phyloP scores from a whole-genome alignment of 345 rosid genomes.

The Eucalyptus cloeziana region DNA sequence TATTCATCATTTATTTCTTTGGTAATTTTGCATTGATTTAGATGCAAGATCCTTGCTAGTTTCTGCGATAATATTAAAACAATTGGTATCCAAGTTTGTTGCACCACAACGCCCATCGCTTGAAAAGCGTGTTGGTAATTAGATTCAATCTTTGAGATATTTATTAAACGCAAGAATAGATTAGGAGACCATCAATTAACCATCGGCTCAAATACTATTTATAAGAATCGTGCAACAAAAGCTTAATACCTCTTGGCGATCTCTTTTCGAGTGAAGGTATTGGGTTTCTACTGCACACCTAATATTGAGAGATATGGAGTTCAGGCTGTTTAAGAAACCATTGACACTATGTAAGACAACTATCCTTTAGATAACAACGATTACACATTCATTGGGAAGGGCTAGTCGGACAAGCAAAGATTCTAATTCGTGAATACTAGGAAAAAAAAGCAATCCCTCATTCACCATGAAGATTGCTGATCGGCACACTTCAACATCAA shows the following conservation, averaged over 20 bases:
- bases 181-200: not conserved
- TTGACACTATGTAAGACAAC: not conserved
- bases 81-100: not conserved
- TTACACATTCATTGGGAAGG: not conserved
- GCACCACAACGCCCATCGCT: not conserved
- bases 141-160: not conserved
- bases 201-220: not conserved
- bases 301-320: not conserved
- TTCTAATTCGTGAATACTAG: not conserved
- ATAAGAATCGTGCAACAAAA: not conserved
- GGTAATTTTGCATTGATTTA: not conserved
- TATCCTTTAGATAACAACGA: not conserved
- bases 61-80: not conserved
- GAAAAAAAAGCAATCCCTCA: not conserved
- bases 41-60: not conserved
- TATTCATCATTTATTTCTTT: not conserved
- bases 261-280: not conserved
- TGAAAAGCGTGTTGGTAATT: not conserved
- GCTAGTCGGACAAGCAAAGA: not conserved
- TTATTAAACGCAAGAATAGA: not conserved
- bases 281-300: accelerated
- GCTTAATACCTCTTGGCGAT: too few species aligned
- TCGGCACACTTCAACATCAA: not conserved
- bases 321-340: not conserved
- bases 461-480: not conserved